A percentile compares a stretch with the other conserved stretches of the same genome.
phyloP scores from a whole-genome alignment of 768 basidiomycete genomes.

The Neoboletus brunneissimus region DNA sequence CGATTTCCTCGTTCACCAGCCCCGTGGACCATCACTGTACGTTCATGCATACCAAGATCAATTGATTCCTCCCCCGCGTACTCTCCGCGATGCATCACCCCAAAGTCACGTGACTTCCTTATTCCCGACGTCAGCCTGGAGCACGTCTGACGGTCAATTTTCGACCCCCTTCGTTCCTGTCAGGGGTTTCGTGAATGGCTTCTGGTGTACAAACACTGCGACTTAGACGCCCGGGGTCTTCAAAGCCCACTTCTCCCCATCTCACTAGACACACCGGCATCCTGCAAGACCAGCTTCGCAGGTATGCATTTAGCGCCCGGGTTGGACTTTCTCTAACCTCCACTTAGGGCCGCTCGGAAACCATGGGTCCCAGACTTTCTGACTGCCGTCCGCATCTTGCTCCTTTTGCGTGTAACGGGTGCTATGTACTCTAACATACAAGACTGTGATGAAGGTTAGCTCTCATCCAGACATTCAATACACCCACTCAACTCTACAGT shows the following conservation, averaged over 20 bases:
- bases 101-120: conserved; percentile 13
- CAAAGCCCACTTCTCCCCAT: conserved; percentile 25
- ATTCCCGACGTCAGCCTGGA: background rate
- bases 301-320: conserved; percentile 38
- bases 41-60: background rate
- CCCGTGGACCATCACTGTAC: background rate
- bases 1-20: background rate
- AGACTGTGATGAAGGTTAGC: conserved; percentile 94
- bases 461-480: background rate
- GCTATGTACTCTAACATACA: conserved; percentile 96
- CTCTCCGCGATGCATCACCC: background rate
- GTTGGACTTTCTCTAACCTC: conserved; percentile 10
- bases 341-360: conserved; percentile 56
- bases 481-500: conserved; percentile 46
- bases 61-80: background rate
- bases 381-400: conserved; percentile 76
- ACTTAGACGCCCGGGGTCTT: conserved; percentile 43
- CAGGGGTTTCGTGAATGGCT: conserved; percentile 33
- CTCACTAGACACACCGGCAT: conserved; percentile 59
- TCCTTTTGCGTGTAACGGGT: conserved; percentile 73
- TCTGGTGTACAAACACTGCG: conserved; percentile 49
- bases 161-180: background rate
- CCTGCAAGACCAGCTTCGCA: conserved; percentile 76
- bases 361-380: conserved; percentile 88
- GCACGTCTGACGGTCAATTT: background rate